These are phyloP conservation scores for Clonostachys byssicola DNA, from an alignment of 2,329 filamentous ascomycete genomes.

Conservation along the genomic window DNA sequence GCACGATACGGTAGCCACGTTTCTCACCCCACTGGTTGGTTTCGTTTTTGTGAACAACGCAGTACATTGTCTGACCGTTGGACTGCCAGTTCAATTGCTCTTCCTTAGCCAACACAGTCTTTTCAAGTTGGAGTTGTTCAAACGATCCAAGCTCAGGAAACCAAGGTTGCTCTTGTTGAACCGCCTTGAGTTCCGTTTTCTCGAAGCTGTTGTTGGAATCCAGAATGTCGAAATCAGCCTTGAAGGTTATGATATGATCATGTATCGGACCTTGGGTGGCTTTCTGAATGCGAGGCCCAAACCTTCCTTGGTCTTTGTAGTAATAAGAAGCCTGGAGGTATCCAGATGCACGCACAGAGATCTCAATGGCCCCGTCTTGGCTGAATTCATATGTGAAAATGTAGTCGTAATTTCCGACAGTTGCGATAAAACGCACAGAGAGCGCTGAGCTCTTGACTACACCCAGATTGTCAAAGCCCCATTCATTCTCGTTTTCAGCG, in stretches of 20 bases:
- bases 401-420: constrained; percentile 51
- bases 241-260: constrained; percentile 52
- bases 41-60: constrained; percentile 44
- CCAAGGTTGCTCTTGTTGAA: constrained; percentile 38
- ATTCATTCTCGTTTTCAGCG: too few species aligned
- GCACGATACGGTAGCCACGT: constrained; percentile 41
- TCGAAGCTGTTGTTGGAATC: constrained; percentile 40
- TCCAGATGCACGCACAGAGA: constrained; percentile 47
- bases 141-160: constrained; percentile 33
- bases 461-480: constrained; percentile 30
- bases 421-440: constrained; percentile 38
- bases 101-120: constrained; percentile 34
- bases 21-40: constrained; percentile 45
- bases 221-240: constrained; percentile 47
- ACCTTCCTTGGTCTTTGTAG: too few species aligned
- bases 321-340: constrained; percentile 50
- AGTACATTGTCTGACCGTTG: constrained; percentile 40
- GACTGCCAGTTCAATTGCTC: constrained; percentile 41
- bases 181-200: constrained; percentile 23
- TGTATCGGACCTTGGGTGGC: constrained; percentile 44
- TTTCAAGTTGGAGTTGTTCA: constrained; percentile 47
- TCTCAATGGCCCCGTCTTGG: constrained; percentile 44
- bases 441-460: constrained; percentile 43
- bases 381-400: constrained; percentile 45
- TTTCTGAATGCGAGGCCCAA: constrained; percentile 45